Evolutionary conservation across 169 alveolate species (phyloP), one percentile per base, ranked within the genome.

Genomic region (Cryptosporidium meleagridis): DNA sequence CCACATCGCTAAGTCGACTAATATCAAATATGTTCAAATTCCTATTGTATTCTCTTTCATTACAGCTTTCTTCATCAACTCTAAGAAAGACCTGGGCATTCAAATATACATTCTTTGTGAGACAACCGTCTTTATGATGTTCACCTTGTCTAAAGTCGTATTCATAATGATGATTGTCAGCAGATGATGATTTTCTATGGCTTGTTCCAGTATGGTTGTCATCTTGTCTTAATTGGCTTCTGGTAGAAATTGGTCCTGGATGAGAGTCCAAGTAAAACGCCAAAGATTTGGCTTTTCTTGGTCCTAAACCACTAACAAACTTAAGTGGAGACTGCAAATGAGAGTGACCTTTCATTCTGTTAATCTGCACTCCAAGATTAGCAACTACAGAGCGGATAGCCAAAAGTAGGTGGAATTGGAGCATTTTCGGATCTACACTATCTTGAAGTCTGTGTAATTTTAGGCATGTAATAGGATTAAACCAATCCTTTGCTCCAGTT

Each of bases 301-400:
- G 96, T 0, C 97, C 97, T 4, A 95, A 91, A 12, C 96, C 96
- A 55, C 95, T 72, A 6, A 95, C 72, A 61, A 94, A 95, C 68
- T 80, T 61, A n/a, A 95, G 87, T 33, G 91, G 92, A 44, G 92
- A 75, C 55, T 93, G 93, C 44, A 94, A 69, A 91, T 95, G 96
- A 7, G 86, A 51, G 67, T 93, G 94, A 33, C 92, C 94, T 23
- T 91, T 68, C 41, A 93, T 87, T 29, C 91, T 59, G 70, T 94
- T 93, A 1, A 95, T 33, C 92, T 94, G 96, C 6, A 93, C 92
- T 35, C 97, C 97, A 39, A 91, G 67, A 9, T 58, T 48, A 71
- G 93, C 91, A 21, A 93, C 96, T 37, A 84, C 92, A 52, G 92
- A 71, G 9, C 95, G 87, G 21, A 94, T 95, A n/a, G 91, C 93